These are phyloP conservation scores for Linum tenue DNA, from an alignment of 345 rosid species.

Conservation along the genomic window DNA sequence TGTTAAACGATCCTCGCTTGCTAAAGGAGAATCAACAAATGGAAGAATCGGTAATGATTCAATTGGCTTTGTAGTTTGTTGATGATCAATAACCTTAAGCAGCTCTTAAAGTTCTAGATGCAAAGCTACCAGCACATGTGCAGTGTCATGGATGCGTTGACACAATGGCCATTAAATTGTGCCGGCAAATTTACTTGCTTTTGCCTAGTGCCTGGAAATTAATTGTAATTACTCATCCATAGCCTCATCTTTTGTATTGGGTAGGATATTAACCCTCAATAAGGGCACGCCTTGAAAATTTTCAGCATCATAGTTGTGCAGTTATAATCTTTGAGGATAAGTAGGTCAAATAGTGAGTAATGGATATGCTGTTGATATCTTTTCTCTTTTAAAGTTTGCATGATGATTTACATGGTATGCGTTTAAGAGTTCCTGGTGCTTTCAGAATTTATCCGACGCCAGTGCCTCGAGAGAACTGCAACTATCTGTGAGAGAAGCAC, in stretches of 20 bases:
- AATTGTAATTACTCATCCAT: not conserved
- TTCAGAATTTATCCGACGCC: conserved; percentile 46
- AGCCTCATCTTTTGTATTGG: not conserved
- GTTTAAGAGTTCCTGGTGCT: conserved; percentile 8
- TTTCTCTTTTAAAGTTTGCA: not conserved
- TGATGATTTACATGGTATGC: not conserved
- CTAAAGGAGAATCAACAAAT: conserved; percentile 41
- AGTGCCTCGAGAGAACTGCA: conserved; percentile 52
- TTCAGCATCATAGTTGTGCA: not conserved
- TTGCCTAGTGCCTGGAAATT: too few species aligned
- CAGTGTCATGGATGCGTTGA: too few species aligned
- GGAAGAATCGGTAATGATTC: conserved; percentile 40
- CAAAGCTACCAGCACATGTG: not conserved
- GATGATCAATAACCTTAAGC: not conserved
- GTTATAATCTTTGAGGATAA: not conserved
- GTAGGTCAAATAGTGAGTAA: not conserved
- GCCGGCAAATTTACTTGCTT: too few species aligned
- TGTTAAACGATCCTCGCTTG: conserved; percentile 88
- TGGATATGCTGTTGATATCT: not conserved
- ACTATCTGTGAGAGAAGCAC: conserved; percentile 66
- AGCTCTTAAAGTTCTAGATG: not conserved
- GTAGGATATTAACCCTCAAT: not conserved
- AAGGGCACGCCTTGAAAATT: not conserved
- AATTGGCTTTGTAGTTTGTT: not conserved
- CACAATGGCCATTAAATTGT: too few species aligned